These are phyloP conservation scores for Cryptococcus sp. DNA, from an alignment of 1,284 basidiomycete species.

Conservation along the genomic window DNA sequence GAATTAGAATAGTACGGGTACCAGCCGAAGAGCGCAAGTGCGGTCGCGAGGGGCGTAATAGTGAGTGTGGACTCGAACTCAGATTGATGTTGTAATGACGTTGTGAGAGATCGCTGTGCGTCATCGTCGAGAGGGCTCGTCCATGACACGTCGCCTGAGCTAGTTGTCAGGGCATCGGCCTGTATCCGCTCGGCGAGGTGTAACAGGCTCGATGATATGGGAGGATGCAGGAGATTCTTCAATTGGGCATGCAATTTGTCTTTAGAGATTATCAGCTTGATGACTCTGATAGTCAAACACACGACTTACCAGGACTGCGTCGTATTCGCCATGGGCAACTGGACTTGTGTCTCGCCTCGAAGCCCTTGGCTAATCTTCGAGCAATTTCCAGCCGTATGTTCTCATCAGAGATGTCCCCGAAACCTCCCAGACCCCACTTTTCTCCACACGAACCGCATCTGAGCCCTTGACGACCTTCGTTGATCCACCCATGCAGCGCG, in stretches of 20 bases:
- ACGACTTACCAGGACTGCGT: conserved; percentile 24
- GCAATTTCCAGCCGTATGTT: conserved; percentile 31
- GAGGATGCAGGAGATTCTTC: conserved; percentile 28
- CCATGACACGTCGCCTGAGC: not conserved
- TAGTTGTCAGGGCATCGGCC: conserved; percentile 5
- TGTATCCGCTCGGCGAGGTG: conserved; percentile 26
- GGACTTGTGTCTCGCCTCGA: conserved; percentile 21
- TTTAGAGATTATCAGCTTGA: conserved; percentile 3
- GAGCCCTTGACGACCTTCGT: conserved; percentile 20
- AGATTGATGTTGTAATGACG: too few relatives aligned
- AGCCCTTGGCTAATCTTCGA: conserved; percentile 20
- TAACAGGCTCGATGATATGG: conserved; percentile 23
- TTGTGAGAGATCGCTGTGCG: too few relatives aligned
- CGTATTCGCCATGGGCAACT: conserved; percentile 36
- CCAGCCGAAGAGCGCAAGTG: conserved; percentile 43
- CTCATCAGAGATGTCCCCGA: conserved; percentile 26
- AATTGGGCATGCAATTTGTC: conserved; percentile 25
- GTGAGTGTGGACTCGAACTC: not conserved
- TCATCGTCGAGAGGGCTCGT: not conserved
- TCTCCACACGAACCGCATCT: conserved; percentile 24
- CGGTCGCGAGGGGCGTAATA: conserved; percentile 9
- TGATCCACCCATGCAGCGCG: conserved; percentile 38
- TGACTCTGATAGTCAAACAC: not conserved
- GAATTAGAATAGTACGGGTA: conserved; percentile 37
- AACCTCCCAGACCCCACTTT: conserved; percentile 15